Evolutionary conservation across 495 filamentous ascomycete species (phyloP).

Genomic region (Xylaria castorea): DNA sequence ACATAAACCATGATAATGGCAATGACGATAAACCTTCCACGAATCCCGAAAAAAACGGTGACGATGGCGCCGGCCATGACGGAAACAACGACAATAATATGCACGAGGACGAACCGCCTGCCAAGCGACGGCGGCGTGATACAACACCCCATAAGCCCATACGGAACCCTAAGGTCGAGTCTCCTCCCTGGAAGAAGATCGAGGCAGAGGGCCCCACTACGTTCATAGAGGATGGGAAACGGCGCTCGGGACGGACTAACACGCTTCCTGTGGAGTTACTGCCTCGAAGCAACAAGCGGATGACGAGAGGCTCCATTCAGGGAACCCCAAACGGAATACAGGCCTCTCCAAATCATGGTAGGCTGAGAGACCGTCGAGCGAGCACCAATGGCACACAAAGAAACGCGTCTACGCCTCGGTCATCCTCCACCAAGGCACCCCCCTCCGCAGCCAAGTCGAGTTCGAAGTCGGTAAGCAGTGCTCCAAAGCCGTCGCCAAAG

Average conservation of each 20-base stretch:
- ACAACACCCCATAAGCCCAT: conserved; percentile 44
- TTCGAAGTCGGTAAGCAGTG: conserved; percentile 32
- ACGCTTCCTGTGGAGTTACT: conserved; percentile 72
- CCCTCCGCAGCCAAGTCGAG: conserved; percentile 42
- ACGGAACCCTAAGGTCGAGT: conserved; percentile 60
- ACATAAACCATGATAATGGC: conserved; percentile 24
- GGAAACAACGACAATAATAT: conserved; percentile 11
- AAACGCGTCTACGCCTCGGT: conserved; percentile 35
- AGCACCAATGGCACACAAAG: conserved; percentile 44
- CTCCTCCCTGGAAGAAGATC: conserved; percentile 93
- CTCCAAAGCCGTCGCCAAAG: conserved; percentile 39
- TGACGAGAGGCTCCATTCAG: conserved; percentile 52
- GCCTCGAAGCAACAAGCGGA: conserved; percentile 67
- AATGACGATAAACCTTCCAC: conserved; percentile 19
- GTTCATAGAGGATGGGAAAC: conserved; percentile 78
- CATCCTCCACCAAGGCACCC: conserved; percentile 34
- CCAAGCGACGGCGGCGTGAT: conserved; percentile 72
- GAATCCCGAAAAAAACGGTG: conserved; percentile 25
- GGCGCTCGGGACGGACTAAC: conserved; percentile 88
- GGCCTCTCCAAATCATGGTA: conserved; percentile 23
- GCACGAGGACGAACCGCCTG: conserved; percentile 61
- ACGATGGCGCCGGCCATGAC: conserved; percentile 14
- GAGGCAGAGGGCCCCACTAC: conserved; percentile 87
- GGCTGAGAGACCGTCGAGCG: conserved; percentile 31
- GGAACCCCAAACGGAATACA: conserved; percentile 29